These are phyloP conservation scores for Blastobotrys mokoenaii DNA, from an alignment of 805 yeast genomes.

Conservation along the genomic window DNA sequence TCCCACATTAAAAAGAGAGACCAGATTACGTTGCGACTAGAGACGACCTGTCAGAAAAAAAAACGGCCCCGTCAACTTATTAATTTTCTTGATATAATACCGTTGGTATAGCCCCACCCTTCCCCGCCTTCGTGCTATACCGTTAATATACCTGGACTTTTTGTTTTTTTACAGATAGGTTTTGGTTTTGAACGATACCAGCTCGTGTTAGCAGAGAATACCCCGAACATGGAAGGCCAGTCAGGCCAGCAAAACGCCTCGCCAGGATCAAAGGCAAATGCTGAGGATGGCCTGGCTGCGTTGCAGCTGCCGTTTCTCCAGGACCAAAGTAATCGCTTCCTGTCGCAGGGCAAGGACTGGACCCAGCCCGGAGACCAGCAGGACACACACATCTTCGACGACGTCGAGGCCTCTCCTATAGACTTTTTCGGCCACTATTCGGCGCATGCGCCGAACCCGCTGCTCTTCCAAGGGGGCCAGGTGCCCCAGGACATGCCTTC, in stretches of 20 bases:
- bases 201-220: no score
- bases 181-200: no score
- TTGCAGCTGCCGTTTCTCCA: conserved; percentile 20
- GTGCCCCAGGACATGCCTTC: not conserved
- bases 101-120: no score
- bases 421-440: conserved; percentile 21
- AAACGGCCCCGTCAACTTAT: no score
- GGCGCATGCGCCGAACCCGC: not conserved
- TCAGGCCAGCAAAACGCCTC: not conserved
- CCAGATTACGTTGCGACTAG: no score
- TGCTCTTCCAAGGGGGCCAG: not conserved
- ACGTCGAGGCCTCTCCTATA: conserved; percentile 13
- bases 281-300: conserved; percentile 6
- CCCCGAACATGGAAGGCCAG: not conserved
- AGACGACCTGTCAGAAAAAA: no score
- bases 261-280: not conserved
- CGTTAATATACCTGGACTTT: no score
- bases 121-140: no score
- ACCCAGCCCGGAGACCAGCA: conserved; percentile 9
- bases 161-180: no score
- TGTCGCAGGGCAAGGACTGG: conserved; percentile 18
- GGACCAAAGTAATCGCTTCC: conserved; percentile 10
- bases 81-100: no score
- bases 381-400: conserved; percentile 12
- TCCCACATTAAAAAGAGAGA: no score